Percentiles rank a stretch among this genome's conserved stretches.
Conservation (phyloP, 2,329 filamentous ascomycete genomes). For the Pseudocercospora pini-densiflorae region DNA sequence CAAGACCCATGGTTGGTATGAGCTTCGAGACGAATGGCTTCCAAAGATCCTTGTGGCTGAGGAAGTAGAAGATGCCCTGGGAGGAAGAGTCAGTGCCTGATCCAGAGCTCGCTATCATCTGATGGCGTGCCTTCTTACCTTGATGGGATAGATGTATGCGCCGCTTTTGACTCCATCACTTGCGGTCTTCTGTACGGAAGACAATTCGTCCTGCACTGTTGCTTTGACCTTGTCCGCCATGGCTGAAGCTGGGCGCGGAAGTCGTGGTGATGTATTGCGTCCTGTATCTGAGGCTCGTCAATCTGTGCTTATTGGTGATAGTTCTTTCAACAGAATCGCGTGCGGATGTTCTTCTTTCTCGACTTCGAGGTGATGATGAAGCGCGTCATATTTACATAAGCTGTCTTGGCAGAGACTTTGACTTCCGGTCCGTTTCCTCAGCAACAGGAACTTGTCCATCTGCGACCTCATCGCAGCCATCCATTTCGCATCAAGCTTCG, state of each 20-base stretch:
- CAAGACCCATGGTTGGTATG: conserved; percentile 68
- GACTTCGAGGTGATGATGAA: neutral
- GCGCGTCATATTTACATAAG: neutral
- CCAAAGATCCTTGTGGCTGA: conserved; percentile 62
- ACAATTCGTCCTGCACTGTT: conserved; percentile 70
- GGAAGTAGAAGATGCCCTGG: conserved; percentile 65
- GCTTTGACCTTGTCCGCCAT: conserved; percentile 56
- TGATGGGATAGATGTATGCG: conserved; percentile 86
- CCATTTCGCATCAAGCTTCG: conserved; percentile 6
- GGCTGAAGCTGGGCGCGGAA: neutral
- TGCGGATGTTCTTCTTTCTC: no score
- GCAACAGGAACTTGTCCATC: neutral
- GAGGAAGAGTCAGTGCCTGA: neutral
- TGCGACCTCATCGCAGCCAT: neutral
- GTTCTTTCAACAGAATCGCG: no score
- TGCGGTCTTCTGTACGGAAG: conserved; percentile 66
- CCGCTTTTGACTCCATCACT: conserved; percentile 73
- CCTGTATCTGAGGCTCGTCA: neutral
- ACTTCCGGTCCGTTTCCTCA: neutral
- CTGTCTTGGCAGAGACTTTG: neutral
- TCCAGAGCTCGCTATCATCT: no score
- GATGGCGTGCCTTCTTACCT: conserved; percentile 45
- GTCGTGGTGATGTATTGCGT: neutral
- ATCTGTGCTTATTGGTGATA: no score
- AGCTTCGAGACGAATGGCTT: conserved; percentile 62